Conservation (phyloP, 164 flowering plant genomes). For the Vitis vinifera region DNA sequence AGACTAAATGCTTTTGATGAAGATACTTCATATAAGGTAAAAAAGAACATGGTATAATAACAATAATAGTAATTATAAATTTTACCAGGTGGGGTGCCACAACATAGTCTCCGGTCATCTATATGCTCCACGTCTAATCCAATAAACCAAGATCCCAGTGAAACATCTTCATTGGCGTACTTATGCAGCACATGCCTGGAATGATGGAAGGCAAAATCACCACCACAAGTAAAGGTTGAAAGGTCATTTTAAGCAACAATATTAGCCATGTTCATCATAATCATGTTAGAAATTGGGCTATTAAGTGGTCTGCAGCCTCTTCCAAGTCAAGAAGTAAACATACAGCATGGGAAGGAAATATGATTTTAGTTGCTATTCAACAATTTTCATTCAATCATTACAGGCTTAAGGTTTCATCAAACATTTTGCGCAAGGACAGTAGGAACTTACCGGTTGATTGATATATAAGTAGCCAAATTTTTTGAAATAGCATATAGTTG, state of each 20-base stretch:
- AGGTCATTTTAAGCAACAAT: neutral
- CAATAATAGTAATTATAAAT: neutral
- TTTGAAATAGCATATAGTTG: conserved; percentile 72
- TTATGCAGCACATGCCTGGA: conserved; percentile 75
- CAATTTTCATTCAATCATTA: neutral
- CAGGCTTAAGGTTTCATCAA: neutral
- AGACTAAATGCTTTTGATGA: neutral
- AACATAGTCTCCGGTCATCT: conserved; percentile 75
- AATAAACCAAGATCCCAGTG: conserved; percentile 86
- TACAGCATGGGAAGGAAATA: neutral
- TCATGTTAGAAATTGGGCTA: neutral
- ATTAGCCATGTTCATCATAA: neutral
- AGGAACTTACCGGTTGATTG: conserved; percentile 51
- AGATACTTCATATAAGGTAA: neutral
- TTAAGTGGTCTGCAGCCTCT: neutral
- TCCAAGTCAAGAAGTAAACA: neutral
- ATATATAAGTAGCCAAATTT: conserved; percentile 64
- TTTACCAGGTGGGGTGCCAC: conserved; percentile 85
- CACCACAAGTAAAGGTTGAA: neutral
- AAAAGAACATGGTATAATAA: neutral
- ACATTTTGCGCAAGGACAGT: neutral
- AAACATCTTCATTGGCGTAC: conserved; percentile 89
- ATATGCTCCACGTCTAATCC: conserved; percentile 84
- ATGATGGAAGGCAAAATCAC: conserved; percentile 8
- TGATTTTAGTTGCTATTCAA: neutral